A percentile compares a stretch with the other conserved stretches of the same genome.
Conservation (phyloP, 371 early-diverging fungal species). For the Basidiobolus meristosporus region DNA sequence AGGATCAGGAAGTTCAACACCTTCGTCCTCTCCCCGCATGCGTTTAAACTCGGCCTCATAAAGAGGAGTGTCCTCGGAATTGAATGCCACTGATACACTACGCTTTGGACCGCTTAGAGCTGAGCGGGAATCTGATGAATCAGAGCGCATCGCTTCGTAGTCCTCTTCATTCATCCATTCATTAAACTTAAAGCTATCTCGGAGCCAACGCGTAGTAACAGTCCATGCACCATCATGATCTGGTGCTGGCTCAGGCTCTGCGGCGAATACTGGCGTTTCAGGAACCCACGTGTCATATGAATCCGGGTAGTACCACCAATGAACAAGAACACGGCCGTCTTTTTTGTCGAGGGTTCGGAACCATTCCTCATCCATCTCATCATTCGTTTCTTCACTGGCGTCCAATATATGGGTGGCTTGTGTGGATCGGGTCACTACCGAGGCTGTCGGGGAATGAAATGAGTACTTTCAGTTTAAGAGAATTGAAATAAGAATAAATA, state of each 20-base stretch:
- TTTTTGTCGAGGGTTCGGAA: slow-evolving; percentile 52
- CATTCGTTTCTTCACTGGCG: slow-evolving; percentile 13
- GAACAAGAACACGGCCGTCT: slow-evolving; percentile 41
- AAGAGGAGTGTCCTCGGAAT: no score
- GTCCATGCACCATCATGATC: slow-evolving; percentile 45
- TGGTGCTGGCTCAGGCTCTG: slow-evolving; percentile 44
- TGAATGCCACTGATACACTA: no score
- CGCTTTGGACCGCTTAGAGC: no score
- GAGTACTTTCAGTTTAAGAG: not conserved
- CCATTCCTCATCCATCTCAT: slow-evolving; percentile 38
- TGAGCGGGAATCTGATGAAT: no score
- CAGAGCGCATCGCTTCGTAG: slow-evolving; percentile 18
- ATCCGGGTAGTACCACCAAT: slow-evolving; percentile 73
- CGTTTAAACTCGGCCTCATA: no score
- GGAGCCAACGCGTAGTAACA: slow-evolving; percentile 49
- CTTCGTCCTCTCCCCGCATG: no score
- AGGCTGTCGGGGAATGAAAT: not conserved
- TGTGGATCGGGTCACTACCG: slow-evolving; percentile 12
- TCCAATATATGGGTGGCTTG: slow-evolving; percentile 46
- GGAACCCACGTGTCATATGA: slow-evolving; percentile 64
- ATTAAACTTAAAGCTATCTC: slow-evolving; percentile 45
- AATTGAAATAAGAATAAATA: not conserved
- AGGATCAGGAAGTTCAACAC: no score
- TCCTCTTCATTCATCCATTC: slow-evolving; percentile 71
- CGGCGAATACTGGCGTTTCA: slow-evolving; percentile 32